Percentiles rank a stretch among this genome's conserved stretches.
These are phyloP conservation scores for Cryphonectria naterciae DNA, from an alignment of 2,329 filamentous ascomycete species.

Conservation along the genomic window DNA sequence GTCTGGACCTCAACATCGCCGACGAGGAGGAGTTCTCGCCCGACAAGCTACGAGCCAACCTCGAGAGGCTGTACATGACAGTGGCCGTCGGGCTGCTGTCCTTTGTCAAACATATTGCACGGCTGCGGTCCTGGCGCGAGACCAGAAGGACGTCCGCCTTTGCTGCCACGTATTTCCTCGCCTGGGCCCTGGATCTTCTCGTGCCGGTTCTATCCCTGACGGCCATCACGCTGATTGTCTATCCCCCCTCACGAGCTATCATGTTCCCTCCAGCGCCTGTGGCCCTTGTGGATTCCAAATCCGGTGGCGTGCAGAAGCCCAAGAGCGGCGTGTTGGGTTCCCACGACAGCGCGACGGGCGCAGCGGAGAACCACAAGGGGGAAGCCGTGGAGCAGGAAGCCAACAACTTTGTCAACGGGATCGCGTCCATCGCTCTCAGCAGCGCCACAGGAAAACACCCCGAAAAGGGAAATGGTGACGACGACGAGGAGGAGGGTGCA, in stretches of 20 bases:
- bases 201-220: constrained; percentile 62
- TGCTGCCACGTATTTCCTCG: constrained; percentile 54
- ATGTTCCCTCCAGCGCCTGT: constrained; percentile 81
- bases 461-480: constrained; percentile 61
- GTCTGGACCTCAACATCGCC: constrained; percentile 78
- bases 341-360: constrained; percentile 77
- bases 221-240: constrained; percentile 67
- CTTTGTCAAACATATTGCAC: constrained; percentile 73
- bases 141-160: constrained; percentile 69
- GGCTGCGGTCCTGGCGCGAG: constrained; percentile 81
- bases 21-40: constrained; percentile 85
- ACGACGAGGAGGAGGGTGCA: constrained; percentile 44
- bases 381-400: constrained; percentile 85
- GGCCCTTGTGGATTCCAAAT: constrained; percentile 69
- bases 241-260: constrained; percentile 62
- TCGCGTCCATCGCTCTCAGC: constrained; percentile 72
- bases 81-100: constrained; percentile 69
- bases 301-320: constrained; percentile 78
- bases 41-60: constrained; percentile 76
- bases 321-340: constrained; percentile 76
- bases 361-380: constrained; percentile 80
- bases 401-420: constrained; percentile 75
- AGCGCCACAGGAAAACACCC: constrained; percentile 79
- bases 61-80: constrained; percentile 83
- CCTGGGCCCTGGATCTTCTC: constrained; percentile 76